Percentiles rank a stretch among this genome's conserved stretches.
Conservation (phyloP, 2,329 filamentous ascomycete genomes). For the Arthrobotrys megalospora region DNA sequence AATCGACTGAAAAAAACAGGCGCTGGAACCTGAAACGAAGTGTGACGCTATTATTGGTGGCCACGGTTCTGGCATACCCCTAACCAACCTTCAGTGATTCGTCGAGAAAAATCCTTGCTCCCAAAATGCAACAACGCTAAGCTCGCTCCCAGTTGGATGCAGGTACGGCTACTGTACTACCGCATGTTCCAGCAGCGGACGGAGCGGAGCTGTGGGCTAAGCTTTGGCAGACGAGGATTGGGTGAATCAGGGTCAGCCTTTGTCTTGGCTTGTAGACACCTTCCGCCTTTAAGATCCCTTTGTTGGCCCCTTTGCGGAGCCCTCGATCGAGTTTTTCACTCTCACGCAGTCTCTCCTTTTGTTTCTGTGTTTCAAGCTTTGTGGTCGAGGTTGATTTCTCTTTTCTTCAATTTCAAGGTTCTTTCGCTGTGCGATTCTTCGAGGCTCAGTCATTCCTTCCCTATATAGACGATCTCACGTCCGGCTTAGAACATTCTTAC, state of each 20-base stretch:
- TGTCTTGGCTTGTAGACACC: slow-evolving; percentile 35
- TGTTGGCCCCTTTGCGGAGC: slow-evolving; percentile 29
- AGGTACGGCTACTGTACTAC: slow-evolving; percentile 8
- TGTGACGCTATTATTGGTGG: slow-evolving; percentile 53
- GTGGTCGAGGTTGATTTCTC: slow-evolving; percentile 24
- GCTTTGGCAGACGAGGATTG: slow-evolving; percentile 43
- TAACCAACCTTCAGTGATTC: slow-evolving; percentile 32
- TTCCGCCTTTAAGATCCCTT: slow-evolving; percentile 51
- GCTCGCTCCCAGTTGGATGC: slow-evolving; percentile 10
- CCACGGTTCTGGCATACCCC: slow-evolving; percentile 19
- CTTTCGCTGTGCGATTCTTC: slow-evolving; percentile 55
- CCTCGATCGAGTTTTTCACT: slow-evolving; percentile 28
- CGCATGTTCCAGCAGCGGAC: slow-evolving; percentile 20
- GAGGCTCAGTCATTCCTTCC: slow-evolving; percentile 48
- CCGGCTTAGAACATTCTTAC: slow-evolving; percentile 50
- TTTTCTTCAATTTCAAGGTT: not conserved
- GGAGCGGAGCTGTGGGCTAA: slow-evolving; percentile 26
- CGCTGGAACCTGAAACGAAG: slow-evolving; percentile 54
- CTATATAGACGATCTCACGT: slow-evolving; percentile 38
- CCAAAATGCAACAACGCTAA: slow-evolving; percentile 26
- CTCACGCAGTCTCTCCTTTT: slow-evolving; percentile 45
- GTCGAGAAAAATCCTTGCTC: slow-evolving; percentile 12
- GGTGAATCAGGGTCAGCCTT: slow-evolving; percentile 58
- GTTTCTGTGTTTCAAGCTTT: slow-evolving; percentile 42
- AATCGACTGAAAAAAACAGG: slow-evolving; percentile 9